phyloP scores from a whole-genome alignment of 2,329 filamentous ascomycete genomes.

The Sordariomycetes sp. region DNA sequence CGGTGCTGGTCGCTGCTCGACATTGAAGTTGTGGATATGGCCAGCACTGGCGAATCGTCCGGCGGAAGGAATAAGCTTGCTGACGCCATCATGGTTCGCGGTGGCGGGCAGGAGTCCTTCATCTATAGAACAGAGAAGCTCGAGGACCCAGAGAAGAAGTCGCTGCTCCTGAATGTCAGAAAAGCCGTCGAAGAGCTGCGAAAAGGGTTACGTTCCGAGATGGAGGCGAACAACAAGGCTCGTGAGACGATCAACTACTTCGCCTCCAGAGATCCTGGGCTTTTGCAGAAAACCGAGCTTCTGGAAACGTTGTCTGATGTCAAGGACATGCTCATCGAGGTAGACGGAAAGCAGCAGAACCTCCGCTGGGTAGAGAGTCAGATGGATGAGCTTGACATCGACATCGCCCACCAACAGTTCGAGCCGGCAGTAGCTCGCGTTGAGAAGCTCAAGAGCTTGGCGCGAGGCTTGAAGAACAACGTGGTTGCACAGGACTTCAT shows the following conservation, averaged over 20 bases:
- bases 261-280: constrained; percentile 65
- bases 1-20: constrained; percentile 91
- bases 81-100: constrained; percentile 83
- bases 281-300: constrained; percentile 71
- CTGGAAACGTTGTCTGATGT: constrained; percentile 70
- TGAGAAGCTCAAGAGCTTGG: constrained; percentile 75
- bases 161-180: constrained; percentile 78
- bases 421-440: constrained; percentile 76
- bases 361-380: constrained; percentile 92
- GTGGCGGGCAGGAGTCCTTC: constrained; percentile 80
- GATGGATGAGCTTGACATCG: constrained; percentile 92
- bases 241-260: constrained; percentile 83
- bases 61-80: constrained; percentile 52
- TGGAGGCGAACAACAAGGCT: constrained; percentile 76
- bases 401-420: constrained; percentile 84
- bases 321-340: constrained; percentile 86
- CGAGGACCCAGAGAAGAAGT: constrained; percentile 68
- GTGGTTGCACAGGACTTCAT: constrained; percentile 85
- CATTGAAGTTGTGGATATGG: constrained; percentile 86
- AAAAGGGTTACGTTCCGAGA: constrained; percentile 75
- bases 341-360: constrained; percentile 94
- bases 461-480: constrained; percentile 76
- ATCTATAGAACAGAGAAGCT: constrained; percentile 87
- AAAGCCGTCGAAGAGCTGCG: constrained; percentile 89
- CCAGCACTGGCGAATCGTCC: constrained; percentile 48